phyloP scores from a whole-genome alignment of 1,139 yeast species.

The Scheffersomyces parashehatae region DNA sequence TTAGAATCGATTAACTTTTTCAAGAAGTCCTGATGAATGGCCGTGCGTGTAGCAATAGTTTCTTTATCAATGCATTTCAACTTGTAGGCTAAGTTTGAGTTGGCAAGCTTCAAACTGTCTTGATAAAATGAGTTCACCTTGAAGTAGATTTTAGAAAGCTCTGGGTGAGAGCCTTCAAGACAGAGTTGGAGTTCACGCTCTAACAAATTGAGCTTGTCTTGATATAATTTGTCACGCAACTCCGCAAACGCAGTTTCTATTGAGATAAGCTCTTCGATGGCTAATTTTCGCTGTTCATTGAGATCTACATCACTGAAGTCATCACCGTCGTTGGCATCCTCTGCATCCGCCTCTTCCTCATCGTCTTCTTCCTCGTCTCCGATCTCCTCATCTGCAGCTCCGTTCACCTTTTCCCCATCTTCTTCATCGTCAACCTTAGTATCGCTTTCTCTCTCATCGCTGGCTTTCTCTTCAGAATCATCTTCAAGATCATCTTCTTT shows the following conservation, averaged over 20 bases:
- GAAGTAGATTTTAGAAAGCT: slow-evolving; percentile 61
- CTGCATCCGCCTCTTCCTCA: slow-evolving; percentile 25
- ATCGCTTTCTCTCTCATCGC: slow-evolving; percentile 17
- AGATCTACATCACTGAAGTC: slow-evolving; percentile 37
- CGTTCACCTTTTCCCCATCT: slow-evolving; percentile 9
- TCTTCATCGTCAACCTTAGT: slow-evolving; percentile 14
- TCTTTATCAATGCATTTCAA: slow-evolving; percentile 76
- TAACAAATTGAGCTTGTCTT: slow-evolving; percentile 70
- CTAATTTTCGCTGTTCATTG: slow-evolving; percentile 58
- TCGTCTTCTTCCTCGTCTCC: slow-evolving; percentile 23
- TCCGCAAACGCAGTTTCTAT: slow-evolving; percentile 87
- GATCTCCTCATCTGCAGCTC: slow-evolving; percentile 9
- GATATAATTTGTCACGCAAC: slow-evolving; percentile 74
- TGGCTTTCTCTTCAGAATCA: slow-evolving; percentile 7
- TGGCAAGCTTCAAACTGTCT: slow-evolving; percentile 66
- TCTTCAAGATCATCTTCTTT: slow-evolving; percentile 9
- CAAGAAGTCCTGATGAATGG: slow-evolving; percentile 81
- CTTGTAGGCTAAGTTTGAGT: slow-evolving; percentile 69
- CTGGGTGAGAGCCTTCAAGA: slow-evolving; percentile 89
- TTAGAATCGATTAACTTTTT: slow-evolving; percentile 71
- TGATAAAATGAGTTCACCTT: slow-evolving; percentile 73
- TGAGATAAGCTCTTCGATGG: slow-evolving; percentile 66
- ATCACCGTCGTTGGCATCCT: slow-evolving; percentile 16
- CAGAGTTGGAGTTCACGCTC: slow-evolving; percentile 87
- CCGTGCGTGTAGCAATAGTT: slow-evolving; percentile 76